Evolutionary conservation across 1,139 yeast species (phyloP).

Genomic region (Debaryomycetaceae sp.): DNA sequence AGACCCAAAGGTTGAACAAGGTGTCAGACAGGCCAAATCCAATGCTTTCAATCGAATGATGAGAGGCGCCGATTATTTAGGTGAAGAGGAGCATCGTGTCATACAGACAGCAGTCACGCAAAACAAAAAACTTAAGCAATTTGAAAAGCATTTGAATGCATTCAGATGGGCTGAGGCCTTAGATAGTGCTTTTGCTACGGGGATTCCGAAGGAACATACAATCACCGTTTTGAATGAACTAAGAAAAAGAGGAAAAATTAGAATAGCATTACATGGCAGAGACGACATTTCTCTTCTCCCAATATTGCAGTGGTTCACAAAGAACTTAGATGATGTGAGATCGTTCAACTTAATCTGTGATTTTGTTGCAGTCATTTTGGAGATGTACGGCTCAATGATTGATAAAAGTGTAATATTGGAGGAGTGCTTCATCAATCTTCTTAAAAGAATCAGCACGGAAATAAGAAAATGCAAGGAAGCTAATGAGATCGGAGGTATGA

Average conservation of each 20-base stretch:
- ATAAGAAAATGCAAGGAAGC: slow-evolving; percentile 83
- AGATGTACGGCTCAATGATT: slow-evolving; percentile 68
- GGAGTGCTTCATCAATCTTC: slow-evolving; percentile 60
- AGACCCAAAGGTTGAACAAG: slow-evolving; percentile 53
- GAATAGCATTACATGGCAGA: slow-evolving; percentile 72
- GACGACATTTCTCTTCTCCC: slow-evolving; percentile 88
- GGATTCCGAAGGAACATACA: slow-evolving; percentile 74
- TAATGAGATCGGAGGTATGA: slow-evolving; percentile 87
- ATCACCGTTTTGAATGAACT: slow-evolving; percentile 80
- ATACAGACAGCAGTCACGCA: slow-evolving; percentile 53
- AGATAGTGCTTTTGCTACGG: slow-evolving; percentile 77
- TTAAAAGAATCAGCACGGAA: slow-evolving; percentile 61
- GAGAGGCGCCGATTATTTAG: slow-evolving; percentile 87
- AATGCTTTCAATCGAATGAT: slow-evolving; percentile 71
- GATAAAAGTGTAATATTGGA: slow-evolving; percentile 79
- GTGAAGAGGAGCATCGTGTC: slow-evolving; percentile 79
- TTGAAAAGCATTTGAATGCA: slow-evolving; percentile 78
- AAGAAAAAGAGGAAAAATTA: slow-evolving; percentile 81
- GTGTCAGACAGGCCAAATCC: slow-evolving; percentile 43
- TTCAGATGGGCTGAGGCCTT: slow-evolving; percentile 93
- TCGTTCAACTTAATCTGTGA: slow-evolving; percentile 75
- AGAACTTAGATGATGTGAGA: slow-evolving; percentile 74
- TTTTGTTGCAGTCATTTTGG: slow-evolving; percentile 77
- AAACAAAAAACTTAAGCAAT: slow-evolving; percentile 65
- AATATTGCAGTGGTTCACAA: slow-evolving; percentile 75